Conservation (phyloP, 805 yeast genomes). For the Zygotorulaspora sp. region DNA sequence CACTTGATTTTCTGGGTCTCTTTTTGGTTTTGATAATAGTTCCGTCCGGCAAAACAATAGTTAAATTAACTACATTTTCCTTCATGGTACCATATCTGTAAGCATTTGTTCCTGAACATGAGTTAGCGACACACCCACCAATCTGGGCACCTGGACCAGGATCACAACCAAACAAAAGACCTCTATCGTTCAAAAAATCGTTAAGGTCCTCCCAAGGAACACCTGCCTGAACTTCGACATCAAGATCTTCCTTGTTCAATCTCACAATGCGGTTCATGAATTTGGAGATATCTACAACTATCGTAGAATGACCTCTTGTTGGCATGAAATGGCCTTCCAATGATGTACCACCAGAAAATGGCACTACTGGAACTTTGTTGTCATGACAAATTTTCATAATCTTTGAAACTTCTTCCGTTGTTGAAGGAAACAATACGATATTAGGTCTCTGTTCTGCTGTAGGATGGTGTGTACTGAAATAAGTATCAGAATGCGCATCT, state of each 20-base stretch:
- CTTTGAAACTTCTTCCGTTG: constrained; percentile 62
- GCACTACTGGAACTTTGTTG: constrained; percentile 65
- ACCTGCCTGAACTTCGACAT: constrained; percentile 71
- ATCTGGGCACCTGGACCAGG: constrained; percentile 78
- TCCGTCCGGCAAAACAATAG: constrained; percentile 78
- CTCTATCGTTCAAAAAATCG: constrained; percentile 45
- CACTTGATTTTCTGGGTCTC: constrained; percentile 72
- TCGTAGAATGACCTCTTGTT: constrained; percentile 61
- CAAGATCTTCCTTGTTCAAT: constrained; percentile 61
- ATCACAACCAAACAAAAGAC: constrained; percentile 68
- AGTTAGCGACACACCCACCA: constrained; percentile 74
- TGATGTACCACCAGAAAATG: constrained; percentile 74
- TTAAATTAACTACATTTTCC: constrained; percentile 62
- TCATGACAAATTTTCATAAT: constrained; percentile 59
- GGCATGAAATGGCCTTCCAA: constrained; percentile 78
- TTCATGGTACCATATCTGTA: constrained; percentile 76
- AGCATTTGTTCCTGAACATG: constrained; percentile 79
- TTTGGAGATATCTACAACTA: constrained; percentile 54
- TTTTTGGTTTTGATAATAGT: constrained; percentile 67
- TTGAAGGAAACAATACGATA: constrained; percentile 56
- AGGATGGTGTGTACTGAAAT: constrained; percentile 62
- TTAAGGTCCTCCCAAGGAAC: constrained; percentile 73
- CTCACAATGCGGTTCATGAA: constrained; percentile 52
- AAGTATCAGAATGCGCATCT: constrained; percentile 54
- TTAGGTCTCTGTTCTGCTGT: constrained; percentile 52